Evolutionary conservation across 768 basidiomycete species (phyloP).

Genomic region (Lentinula sp.): DNA sequence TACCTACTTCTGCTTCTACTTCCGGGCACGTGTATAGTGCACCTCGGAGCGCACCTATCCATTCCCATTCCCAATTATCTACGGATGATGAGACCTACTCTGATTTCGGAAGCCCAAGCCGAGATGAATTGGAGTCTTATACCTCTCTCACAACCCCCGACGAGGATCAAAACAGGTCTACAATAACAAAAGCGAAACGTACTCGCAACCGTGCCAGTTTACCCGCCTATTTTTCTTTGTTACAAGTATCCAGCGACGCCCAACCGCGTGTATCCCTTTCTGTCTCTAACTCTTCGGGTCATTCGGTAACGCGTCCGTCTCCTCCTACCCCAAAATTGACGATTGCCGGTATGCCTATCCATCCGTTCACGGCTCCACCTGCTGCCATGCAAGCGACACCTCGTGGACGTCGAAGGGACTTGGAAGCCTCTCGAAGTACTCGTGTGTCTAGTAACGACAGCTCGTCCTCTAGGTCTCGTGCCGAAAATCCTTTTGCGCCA

Average conservation of each 20-base stretch:
- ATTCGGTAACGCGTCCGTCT: slow-evolving; percentile 43
- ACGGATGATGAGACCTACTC: slow-evolving; percentile 42
- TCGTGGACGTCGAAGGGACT: slow-evolving; percentile 45
- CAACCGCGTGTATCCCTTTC: slow-evolving; percentile 29
- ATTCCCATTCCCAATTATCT: slow-evolving; percentile 25
- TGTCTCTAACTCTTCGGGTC: slow-evolving; percentile 38
- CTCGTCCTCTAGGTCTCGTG: slow-evolving; percentile 36
- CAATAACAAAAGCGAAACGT: slow-evolving; percentile 35
- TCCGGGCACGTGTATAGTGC: slow-evolving; percentile 29
- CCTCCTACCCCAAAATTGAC: slow-evolving; percentile 57
- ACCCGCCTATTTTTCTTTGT: slow-evolving; percentile 70
- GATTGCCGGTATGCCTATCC: slow-evolving; percentile 22
- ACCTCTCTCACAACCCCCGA: slow-evolving; percentile 14
- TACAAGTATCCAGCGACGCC: slow-evolving; percentile 42
- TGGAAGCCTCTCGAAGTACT: slow-evolving; percentile 21
- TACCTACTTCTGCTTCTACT: slow-evolving; percentile 41
- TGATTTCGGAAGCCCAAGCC: slow-evolving; percentile 24
- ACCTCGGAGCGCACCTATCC: slow-evolving; percentile 37
- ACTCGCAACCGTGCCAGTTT: slow-evolving; percentile 67
- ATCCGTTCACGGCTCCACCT: slow-evolving; percentile 15
- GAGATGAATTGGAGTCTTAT: slow-evolving; percentile 3
- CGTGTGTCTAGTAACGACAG: slow-evolving; percentile 25
- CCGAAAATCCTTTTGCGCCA: slow-evolving; percentile 14
- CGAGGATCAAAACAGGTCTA: slow-evolving; percentile 7
- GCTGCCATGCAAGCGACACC: slow-evolving; percentile 35